These are phyloP conservation scores for Helminthosporium solani DNA, from an alignment of 2,329 filamentous ascomycete species.

Conservation along the genomic window DNA sequence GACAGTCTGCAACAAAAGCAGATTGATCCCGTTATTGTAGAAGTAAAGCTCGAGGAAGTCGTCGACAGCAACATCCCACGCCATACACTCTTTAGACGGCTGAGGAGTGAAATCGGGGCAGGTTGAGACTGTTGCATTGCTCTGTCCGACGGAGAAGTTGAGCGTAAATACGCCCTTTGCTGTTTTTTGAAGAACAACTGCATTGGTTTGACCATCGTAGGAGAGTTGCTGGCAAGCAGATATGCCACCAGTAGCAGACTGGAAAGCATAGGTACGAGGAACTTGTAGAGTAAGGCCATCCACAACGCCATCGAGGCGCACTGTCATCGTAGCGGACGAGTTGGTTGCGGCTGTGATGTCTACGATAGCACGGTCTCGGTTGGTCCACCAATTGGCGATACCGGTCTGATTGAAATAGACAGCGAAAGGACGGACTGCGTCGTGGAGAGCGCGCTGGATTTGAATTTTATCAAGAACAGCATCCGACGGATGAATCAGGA, in stretches of 20 bases:
- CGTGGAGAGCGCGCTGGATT: conserved; percentile 8
- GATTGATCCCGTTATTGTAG: conserved; percentile 6
- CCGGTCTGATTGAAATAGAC: conserved; percentile 9
- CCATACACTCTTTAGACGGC: conserved; percentile 4
- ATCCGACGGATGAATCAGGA: conserved; percentile 8
- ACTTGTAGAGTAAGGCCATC: conserved; percentile 8
- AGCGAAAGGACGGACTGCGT: conserved; percentile 6
- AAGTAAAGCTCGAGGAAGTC: conserved; percentile 7
- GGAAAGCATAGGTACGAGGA: conserved; percentile 3
- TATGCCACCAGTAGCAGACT: conserved; percentile 1
- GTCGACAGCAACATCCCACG: conserved; percentile 9
- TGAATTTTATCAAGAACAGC: conserved; percentile 8
- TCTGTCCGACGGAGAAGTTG: conserved; percentile 1
- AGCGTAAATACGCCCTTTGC: conserved; percentile 4
- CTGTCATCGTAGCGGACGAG: conserved; percentile 3
- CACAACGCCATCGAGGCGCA: conserved; percentile 4
- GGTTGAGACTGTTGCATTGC: neutral
- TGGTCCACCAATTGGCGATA: conserved; percentile 9
- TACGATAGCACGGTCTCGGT: conserved; percentile 4
- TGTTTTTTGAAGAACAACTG: conserved; percentile 5
- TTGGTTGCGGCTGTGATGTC: conserved; percentile 1
- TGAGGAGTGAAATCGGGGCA: conserved; percentile 7
- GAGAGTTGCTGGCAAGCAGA: conserved; percentile 7
- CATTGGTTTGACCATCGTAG: conserved; percentile 5
- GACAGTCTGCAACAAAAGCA: conserved; percentile 3